Percentiles rank a stretch among this genome's conserved stretches.
Conservation (phyloP, 805 yeast species). For the Yarrowia divulgata region DNA sequence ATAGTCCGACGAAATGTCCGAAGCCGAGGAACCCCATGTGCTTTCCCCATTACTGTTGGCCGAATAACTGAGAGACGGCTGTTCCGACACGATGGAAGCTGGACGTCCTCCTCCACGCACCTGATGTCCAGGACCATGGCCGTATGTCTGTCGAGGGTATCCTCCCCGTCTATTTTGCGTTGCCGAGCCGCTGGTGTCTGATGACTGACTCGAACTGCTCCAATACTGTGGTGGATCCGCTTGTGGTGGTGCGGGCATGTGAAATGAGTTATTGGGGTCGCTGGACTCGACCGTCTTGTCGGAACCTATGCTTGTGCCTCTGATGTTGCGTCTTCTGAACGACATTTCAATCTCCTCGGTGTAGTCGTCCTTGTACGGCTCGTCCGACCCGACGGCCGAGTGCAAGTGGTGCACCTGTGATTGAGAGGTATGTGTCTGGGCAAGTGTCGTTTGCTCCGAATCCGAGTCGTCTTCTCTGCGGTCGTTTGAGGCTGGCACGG, state of each 20-base stretch:
- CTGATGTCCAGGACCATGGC: neutral
- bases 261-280: slow-evolving; percentile 26
- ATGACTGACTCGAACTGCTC: slow-evolving; percentile 15
- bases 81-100: slow-evolving; percentile 18
- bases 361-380: slow-evolving; percentile 25
- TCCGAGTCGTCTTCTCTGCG: neutral
- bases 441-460: slow-evolving; percentile 1
- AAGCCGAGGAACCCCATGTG: slow-evolving; percentile 34
- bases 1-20: slow-evolving; percentile 34
- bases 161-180: neutral
- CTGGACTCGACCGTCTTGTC: slow-evolving; percentile 30
- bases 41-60: slow-evolving; percentile 34
- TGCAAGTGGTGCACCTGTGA: neutral
- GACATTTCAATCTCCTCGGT: slow-evolving; percentile 37
- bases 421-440: slow-evolving; percentile 10
- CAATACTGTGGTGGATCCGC: neutral
- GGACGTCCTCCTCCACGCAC: slow-evolving; percentile 15
- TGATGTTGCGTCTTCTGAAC: slow-evolving; percentile 17
- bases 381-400: slow-evolving; percentile 21
- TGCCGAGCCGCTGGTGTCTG: neutral
- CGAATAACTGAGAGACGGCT: slow-evolving; percentile 31
- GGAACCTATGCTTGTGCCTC: slow-evolving; percentile 34
- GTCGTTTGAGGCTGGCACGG: slow-evolving; percentile 26
- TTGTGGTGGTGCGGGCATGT: slow-evolving; percentile 22
- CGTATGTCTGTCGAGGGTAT: slow-evolving; percentile 22